Base-by-base conservation (phyloP, 176 grass and related monocot genomes). In the barley (Hordeum vulgare) region DNA sequence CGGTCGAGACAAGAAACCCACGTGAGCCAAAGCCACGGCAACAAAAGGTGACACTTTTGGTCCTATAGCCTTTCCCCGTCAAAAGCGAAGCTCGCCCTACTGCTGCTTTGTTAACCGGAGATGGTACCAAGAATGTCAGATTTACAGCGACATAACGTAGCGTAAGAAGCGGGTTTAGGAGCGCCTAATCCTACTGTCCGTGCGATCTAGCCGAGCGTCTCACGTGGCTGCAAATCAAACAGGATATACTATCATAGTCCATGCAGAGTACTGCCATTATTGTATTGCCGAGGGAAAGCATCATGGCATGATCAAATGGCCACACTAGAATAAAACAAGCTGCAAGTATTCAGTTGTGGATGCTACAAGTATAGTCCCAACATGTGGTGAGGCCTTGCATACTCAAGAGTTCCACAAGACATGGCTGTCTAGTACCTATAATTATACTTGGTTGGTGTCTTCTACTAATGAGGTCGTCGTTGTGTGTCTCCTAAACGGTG, bases 301-400 rank as follows among this genome's bases (percentile, higher is more conserved):
- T 35, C 64, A 77, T 89, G 69, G 80, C 21, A 41, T n/a, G n/a
- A n/a, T 41, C 33, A 67, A 67, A 67, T 21, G 64, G 31, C 29
- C 28, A 20, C 5, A n/a, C 36, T 61, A 56, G 5, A 47, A 12
- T 36, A 11, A 49, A 35, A 47, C 27, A 34, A 62, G n/a, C 20
- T 53, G 78, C 20, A 6, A 23, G 61, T 61, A 56, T 17, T 83
- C 66, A 78, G 54, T 72, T 64, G 34, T 10, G 14, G 64, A n/a
- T 40, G 4, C 37, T 3, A 20, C 36, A 41, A 70, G 36, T 37
- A 49, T 49, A 51, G 47, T 7, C 63, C 74, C 31, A 37, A 75
- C 81, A 85, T 80, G 87, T 61, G 71, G 61, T 74, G 36, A 34
- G 37, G 66, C 18, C 59, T 23, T 21, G 42, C 21, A 60, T 71